Base-by-base conservation (phyloP, 495 filamentous ascomycete species). In the Cairneyella variabilis region DNA sequence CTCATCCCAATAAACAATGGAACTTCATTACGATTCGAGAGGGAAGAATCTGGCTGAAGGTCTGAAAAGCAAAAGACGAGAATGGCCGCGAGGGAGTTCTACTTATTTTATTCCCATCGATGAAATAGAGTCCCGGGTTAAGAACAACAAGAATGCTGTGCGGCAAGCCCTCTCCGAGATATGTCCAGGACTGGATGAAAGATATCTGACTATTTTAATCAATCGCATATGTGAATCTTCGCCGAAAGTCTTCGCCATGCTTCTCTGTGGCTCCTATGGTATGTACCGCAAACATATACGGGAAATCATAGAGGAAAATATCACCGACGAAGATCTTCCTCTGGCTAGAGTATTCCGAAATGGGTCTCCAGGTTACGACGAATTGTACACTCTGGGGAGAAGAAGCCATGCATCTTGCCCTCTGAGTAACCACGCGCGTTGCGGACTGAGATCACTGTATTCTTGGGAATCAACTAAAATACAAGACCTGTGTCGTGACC, bases 251-350 rank as follows among this genome's bases (percentile, higher is more conserved):
- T 49, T 36, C 20, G 9, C 46, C 4, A 21, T 49, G 3, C 43
- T 46, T 18, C 25, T 46, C 3, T 46, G 22, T 46, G 25, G 20
- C 14, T 27, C 20, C 3, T n/a, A 46, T 4, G 11, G 12, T 14
- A 1, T 0, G 3, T 30, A 1, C 12, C 20, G 3, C 20, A 5
- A 14, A 38, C n/a, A 26, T 27, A 46, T 46, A 16, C 23, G 20
- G 18, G 22, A 32, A 1, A 4, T 52, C 5, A 16, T 47, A 0
- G 17, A 41, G 0, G 48, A 42, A 12, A 16, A 22, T 0, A 39
- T 51, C 39, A 23, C 32, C 12, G 43, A 62, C 22, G 25, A 30
- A 8, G 34, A 39, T 48, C 27, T 45, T 16, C 37, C 32, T n/a
- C 23, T 59, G 25, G 9, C 16, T 9, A 48, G 36, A 37, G 9